Base-by-base conservation (phyloP, 129 eudicot genomes). In the Saussurea involucrata region DNA sequence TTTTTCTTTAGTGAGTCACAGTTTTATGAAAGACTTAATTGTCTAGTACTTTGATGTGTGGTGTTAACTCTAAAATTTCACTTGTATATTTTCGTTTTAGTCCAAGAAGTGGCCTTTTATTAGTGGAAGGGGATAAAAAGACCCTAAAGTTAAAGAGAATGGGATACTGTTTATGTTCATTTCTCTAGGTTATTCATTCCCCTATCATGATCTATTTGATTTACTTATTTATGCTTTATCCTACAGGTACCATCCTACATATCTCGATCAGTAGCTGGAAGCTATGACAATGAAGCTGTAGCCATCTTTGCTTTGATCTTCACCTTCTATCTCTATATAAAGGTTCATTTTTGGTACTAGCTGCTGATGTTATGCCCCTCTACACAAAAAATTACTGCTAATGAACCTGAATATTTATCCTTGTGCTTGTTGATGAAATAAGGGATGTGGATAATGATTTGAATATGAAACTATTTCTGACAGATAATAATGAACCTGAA, bases 281-380 rank as follows among this genome's bases (percentile, higher is more conserved):
- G 98, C 76, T 94, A 94, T 87, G 98, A 94, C 81, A 94, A 94
- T 94, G 98, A 94, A 89, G 98, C 98, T 81, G 98, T 94, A 70
- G 98, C 98, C 69, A 94, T 94, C 79, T 94, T 94, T 86, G 98
- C 98, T 55, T 74, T 94, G 78, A 91, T 94, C 53, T 87, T 91
- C 83, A 94, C 97, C 55, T 94, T 94, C 82, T 94, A 94, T 80
- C 97, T 94, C 77, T 94, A 94, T 73, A 71, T 94, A 63, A 94
- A 94, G 97, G 98, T 94, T 73, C 21, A 55, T 70, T 66, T 79
- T 63, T 37, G 42, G 46, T 18, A 21, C 66, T 64, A 40, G 6
- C 31, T 25, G 64, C 24, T 67, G 33, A 58, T 20, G 18, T 37
- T 72, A 34, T 80, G 27, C 25, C 44, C 17, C 66, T 49, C 66